These are phyloP conservation scores for Dittrichia graveolens DNA, from an alignment of 129 eudicot species.

Conservation along the genomic window DNA sequence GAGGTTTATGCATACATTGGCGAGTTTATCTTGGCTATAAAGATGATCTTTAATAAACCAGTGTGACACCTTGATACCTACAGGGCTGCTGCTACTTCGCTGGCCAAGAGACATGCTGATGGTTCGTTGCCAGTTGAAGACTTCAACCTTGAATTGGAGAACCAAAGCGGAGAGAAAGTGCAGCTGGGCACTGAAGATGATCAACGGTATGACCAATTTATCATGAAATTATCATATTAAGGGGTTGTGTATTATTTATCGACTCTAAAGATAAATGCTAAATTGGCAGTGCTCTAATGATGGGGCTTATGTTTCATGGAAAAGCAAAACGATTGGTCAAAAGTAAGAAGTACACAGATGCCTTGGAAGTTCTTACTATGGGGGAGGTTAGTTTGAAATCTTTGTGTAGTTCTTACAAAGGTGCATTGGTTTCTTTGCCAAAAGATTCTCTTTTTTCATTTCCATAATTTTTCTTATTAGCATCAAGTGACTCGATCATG, in stretches of 20 bases:
- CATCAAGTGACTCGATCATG: no score
- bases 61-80: constrained; percentile 22
- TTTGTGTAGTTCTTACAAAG: not conserved
- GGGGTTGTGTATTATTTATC: not conserved
- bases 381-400: constrained; percentile 68
- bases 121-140: constrained; percentile 85
- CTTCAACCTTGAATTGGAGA: constrained; percentile 85
- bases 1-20: constrained; percentile 1
- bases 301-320: constrained; percentile 94
- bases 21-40: no score
- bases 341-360: constrained; percentile 59
- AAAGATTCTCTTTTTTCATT: no score
- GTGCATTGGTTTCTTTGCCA: no score
- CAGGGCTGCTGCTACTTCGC: constrained; percentile 85
- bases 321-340: constrained; percentile 69
- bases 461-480: no score
- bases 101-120: constrained; percentile 83
- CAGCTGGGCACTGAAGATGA: constrained; percentile 86
- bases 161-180: constrained; percentile 90
- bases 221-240: not conserved
- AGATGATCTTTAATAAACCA: not conserved
- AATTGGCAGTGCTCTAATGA: constrained; percentile 84
- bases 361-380: constrained; percentile 84
- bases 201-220: constrained; percentile 52
- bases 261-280: constrained; percentile 12